Evolutionary conservation across 345 rosid species (phyloP), one percentile per base, ranked within the genome.

Genomic region (Cochlearia excelsa): DNA sequence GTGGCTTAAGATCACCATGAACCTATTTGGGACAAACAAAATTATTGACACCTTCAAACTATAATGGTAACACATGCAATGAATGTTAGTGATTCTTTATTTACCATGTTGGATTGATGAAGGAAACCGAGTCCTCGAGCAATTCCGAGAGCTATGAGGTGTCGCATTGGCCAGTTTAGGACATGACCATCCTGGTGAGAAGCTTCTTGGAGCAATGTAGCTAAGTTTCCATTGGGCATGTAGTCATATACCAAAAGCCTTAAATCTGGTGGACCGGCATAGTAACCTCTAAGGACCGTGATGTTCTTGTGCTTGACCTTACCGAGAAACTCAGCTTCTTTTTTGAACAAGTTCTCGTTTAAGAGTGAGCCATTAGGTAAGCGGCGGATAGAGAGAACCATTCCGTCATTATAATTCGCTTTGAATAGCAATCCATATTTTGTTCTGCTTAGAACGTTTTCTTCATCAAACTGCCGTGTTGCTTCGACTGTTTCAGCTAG

Each of bases 121-220:
- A 93, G 80, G 59, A 93, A 93, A 4, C 88, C 82, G 11, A 93
- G 74, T 6, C 99, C 99, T 0, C 99, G 87, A 47, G 99, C 91
- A 4, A 89, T 84, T 28, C 99, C 99, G 0, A 93, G 89, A 2
- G 95, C 99, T 23, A 93, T 89, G 39, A 93, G 78, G 71, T 93
- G 99, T 16, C 99, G 97, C 99, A 93, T 93, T 57, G 97, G 97
- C 99, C 99, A 92, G 69, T 93, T 93, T 4, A 93, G 73, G 46
- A 93, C 97, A 68, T 93, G 99, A 3, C 99, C 99, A 50, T 93
- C 99, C 68, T 88, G 97, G 72, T 93, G 97, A 1, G 97, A 85
- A 61, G 97, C 97, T 75, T 93, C 99, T 65, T 88, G 99, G 27
- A 93, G 93, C 42, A 93, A 80, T 0, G 99, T 93, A 7, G 89